These are phyloP conservation scores for Arabidopsis lyrata DNA, from an alignment of 441 rosid genomes.

Conservation along the genomic window DNA sequence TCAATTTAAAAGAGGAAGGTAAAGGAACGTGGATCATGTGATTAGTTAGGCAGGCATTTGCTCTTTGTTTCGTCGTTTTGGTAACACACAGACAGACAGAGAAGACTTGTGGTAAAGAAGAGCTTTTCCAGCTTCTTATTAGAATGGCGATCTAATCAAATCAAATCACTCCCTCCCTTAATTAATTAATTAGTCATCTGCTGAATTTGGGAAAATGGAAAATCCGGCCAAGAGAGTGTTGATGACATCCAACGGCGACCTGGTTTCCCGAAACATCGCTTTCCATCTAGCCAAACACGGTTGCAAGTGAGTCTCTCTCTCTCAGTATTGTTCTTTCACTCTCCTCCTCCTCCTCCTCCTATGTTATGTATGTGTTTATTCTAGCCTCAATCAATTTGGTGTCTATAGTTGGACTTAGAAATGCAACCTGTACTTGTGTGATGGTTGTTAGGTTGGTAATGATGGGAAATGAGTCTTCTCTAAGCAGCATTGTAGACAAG, in stretches of 20 bases:
- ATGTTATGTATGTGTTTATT: not conserved
- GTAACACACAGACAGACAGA: not conserved
- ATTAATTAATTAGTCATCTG: not conserved
- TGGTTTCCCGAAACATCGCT: slow-evolving; percentile 72
- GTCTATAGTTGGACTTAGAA: not conserved
- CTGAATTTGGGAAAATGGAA: slow-evolving; percentile 47
- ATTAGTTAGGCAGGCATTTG: too few relatives aligned
- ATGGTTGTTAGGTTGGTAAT: slow-evolving; percentile 65
- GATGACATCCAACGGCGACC: slow-evolving; percentile 79
- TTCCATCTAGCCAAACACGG: slow-evolving; percentile 70
- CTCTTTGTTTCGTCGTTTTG: not conserved
- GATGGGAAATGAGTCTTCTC: slow-evolving; percentile 70
- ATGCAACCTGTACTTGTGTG: not conserved
- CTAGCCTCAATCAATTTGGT: not conserved
- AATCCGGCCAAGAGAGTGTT: slow-evolving; percentile 67
- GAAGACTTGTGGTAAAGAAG: too few relatives aligned
- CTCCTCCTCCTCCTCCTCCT: too few relatives aligned
- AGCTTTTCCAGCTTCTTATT: too few relatives aligned
- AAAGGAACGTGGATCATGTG: slow-evolving; percentile 14
- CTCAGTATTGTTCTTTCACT: too few relatives aligned
- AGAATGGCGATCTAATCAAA: too few relatives aligned
- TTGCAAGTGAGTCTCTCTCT: slow-evolving; percentile 62
- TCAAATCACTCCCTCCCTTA: too few relatives aligned
- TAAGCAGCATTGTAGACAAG: slow-evolving; percentile 52
- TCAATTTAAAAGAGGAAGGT: not conserved